Percentiles rank a stretch among this genome's conserved stretches.
Conservation (phyloP, 768 basidiomycete species). For the Sporobolomyces phaffii region DNA sequence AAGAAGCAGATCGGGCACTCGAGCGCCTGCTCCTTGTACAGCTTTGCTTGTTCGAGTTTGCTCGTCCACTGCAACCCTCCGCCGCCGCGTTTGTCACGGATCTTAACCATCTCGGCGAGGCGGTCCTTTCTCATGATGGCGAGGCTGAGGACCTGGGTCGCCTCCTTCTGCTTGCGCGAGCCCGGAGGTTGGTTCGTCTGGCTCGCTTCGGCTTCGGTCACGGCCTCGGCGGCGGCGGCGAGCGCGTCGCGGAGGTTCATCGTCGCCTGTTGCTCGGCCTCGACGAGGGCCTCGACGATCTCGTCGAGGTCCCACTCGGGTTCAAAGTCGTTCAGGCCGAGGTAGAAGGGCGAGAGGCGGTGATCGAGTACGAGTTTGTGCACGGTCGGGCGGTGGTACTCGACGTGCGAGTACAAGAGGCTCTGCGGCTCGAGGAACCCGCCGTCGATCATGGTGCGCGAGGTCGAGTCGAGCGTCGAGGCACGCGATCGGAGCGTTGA, state of each 20-base stretch:
- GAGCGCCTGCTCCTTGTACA: slow-evolving; percentile 57
- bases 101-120: slow-evolving; percentile 42
- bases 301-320: slow-evolving; percentile 76
- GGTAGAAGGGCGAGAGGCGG: slow-evolving; percentile 89
- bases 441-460: slow-evolving; percentile 18
- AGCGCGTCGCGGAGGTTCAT: slow-evolving; percentile 33
- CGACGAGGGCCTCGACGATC: slow-evolving; percentile 73
- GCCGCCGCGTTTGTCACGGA: slow-evolving; percentile 43
- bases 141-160: slow-evolving; percentile 1
- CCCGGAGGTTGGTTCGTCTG: slow-evolving; percentile 14
- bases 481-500: neutral
- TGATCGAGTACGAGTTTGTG: slow-evolving; percentile 80
- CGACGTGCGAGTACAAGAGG: slow-evolving; percentile 25
- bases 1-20: slow-evolving; percentile 99
- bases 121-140: slow-evolving; percentile 31
- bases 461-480: slow-evolving; percentile 1
- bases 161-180: slow-evolving; percentile 36
- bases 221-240: slow-evolving; percentile 25
- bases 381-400: slow-evolving; percentile 31
- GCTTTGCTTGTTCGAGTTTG: slow-evolving; percentile 34
- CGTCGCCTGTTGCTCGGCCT: slow-evolving; percentile 43
- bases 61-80: slow-evolving; percentile 34
- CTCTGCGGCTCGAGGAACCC: slow-evolving; percentile 28
- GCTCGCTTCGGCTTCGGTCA: slow-evolving; percentile 29
- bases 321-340: slow-evolving; percentile 88